Evolutionary conservation across 2,329 filamentous ascomycete genomes (phyloP), one percentile per base, ranked within the genome.

Genomic region (Xylariaceae sp.): DNA sequence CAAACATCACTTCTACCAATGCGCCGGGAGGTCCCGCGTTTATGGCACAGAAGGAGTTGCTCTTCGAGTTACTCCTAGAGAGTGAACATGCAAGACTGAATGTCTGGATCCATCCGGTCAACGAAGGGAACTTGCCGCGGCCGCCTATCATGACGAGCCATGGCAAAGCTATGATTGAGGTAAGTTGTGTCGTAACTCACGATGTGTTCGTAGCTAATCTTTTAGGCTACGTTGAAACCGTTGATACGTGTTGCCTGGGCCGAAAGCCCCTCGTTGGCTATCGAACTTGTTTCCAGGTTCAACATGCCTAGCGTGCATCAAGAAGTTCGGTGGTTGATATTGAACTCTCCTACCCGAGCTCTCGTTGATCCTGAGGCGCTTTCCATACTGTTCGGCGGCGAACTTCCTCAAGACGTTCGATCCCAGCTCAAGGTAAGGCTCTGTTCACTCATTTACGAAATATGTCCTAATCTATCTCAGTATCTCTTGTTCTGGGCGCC

Each of bases 401-500:
- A 85, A 49, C 75, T 97, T 54, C 92, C 92, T 0, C 78, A 79
- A 45, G 93, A 97, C 74, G 82, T 97, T 50, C 86, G 85, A 56
- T 87, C 86, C 67, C 92, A 97, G 73, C 81, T 97, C 56, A 96
- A 93, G 81, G 88, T 89, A 76, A 63, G 64, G 61, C 2, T 2
- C 15, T 39, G 35, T 35, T 50, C 54, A 8, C 39, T 53, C 47
- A 37, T 41, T 15, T 53, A 13, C 49, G 17, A 37, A 6, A 9
- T 34, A 13, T 4, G 61, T 62, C 56, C 70, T 77, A 68, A 77
- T 5, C 53, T 52, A 7, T 65, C 17, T 1, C 17, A 92, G 85
- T 96, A 96, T 73, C 79, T 99, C 13, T 79, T 99, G 1, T 97
- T 90, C 76, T 99, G 94, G 94, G 84, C 88, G 18, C 86, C 94